phyloP scores from a whole-genome alignment of 2,329 filamentous ascomycete species.

The Blumeria graminis region DNA sequence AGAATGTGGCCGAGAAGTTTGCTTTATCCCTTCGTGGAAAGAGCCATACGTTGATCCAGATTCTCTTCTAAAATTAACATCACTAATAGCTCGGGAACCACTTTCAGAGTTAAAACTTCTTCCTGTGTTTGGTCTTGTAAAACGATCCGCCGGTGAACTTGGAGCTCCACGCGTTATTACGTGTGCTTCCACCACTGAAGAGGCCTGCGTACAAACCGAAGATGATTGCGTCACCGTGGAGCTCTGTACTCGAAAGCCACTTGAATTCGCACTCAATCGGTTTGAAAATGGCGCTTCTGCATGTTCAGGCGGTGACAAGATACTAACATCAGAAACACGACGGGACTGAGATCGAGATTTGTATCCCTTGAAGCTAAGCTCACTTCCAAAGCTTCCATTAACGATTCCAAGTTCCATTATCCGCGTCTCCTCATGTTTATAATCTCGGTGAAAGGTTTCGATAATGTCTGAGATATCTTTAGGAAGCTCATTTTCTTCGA shows the following conservation, averaged over 20 bases:
- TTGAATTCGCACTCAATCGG: constrained; percentile 42
- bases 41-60: constrained; percentile 31
- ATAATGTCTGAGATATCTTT: constrained; percentile 51
- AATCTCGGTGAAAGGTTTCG: constrained; percentile 55
- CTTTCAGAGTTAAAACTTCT: constrained; percentile 30
- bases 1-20: constrained; percentile 29
- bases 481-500: constrained; percentile 38
- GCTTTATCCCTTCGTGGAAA: constrained; percentile 13
- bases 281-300: constrained; percentile 42
- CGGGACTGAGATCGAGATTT: constrained; percentile 22
- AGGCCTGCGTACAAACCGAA: constrained; percentile 25
- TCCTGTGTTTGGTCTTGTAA: constrained; percentile 33
- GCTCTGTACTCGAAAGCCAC: constrained; percentile 15
- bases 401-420: constrained; percentile 50
- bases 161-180: constrained; percentile 30
- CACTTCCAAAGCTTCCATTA: constrained; percentile 39
- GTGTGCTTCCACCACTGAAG: constrained; percentile 15
- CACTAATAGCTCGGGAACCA: constrained; percentile 26
- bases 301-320: constrained; percentile 30
- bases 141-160: constrained; percentile 29
- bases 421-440: constrained; percentile 48
- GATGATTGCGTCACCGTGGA: constrained; percentile 23
- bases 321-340: constrained; percentile 36
- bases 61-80: constrained; percentile 24
- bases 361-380: constrained; percentile 15